Percentiles rank a stretch among this genome's conserved stretches.
Evolutionary conservation across 805 yeast species (phyloP).

Genomic region (Zygosaccharomyces rouxii): DNA sequence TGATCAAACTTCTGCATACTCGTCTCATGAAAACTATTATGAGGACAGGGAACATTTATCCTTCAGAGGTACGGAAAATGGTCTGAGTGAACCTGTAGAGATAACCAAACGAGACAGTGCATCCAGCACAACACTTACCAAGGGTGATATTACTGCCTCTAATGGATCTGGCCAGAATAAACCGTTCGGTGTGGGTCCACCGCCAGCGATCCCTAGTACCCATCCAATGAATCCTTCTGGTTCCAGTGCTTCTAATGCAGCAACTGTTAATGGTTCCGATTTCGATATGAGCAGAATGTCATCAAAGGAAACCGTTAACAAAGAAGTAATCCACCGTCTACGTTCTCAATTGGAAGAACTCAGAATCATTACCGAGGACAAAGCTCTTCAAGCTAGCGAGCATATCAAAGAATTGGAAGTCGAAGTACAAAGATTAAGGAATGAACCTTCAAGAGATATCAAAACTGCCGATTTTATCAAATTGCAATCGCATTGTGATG

Average conservation of each 20-base stretch:
- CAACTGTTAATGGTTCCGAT: not conserved
- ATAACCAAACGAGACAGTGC: slow-evolving; percentile 8
- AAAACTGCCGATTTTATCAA: slow-evolving; percentile 20
- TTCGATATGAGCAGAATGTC: not conserved
- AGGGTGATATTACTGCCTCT: not conserved
- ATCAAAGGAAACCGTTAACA: slow-evolving; percentile 21
- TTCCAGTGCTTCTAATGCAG: not conserved
- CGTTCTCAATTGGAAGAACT: slow-evolving; percentile 37
- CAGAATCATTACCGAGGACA: slow-evolving; percentile 43
- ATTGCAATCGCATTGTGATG: slow-evolving; percentile 21
- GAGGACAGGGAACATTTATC: not conserved
- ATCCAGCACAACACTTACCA: not conserved
- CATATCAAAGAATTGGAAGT: slow-evolving; percentile 47
- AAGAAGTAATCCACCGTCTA: slow-evolving; percentile 29
- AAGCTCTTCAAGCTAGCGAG: slow-evolving; percentile 54
- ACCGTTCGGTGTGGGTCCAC: not conserved
- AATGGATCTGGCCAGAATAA: not conserved
- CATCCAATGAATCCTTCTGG: not conserved
- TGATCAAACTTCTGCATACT: not conserved
- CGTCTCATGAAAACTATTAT: not conserved
- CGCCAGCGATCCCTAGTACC: not conserved
- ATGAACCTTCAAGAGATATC: slow-evolving; percentile 26
- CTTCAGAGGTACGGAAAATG: slow-evolving; percentile 1
- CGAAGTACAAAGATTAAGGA: slow-evolving; percentile 30
- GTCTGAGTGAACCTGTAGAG: slow-evolving; percentile 13